A percentile compares a stretch with the other conserved stretches of the same genome.
Evolutionary conservation across 2,329 filamentous ascomycete species (phyloP).

Genomic region (Bipolaris cookei): DNA sequence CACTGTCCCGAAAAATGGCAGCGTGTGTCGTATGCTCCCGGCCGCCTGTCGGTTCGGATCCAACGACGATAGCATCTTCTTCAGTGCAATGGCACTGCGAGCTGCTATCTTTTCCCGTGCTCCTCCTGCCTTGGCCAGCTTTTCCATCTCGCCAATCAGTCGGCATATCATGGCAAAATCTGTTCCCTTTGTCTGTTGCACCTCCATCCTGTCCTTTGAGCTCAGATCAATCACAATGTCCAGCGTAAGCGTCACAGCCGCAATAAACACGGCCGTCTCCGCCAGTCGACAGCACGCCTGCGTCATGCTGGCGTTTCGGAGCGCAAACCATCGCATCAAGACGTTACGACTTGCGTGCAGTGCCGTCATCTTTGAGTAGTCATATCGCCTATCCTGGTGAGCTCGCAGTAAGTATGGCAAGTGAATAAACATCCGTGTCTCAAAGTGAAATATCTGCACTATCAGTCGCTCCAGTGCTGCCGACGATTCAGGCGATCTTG

Average conservation of each 20-base stretch:
- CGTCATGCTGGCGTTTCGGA: conserved; percentile 44
- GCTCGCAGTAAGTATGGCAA: conserved; percentile 44
- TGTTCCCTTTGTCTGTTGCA: conserved; percentile 42
- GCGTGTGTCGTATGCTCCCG: conserved; percentile 33
- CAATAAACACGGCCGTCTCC: conserved; percentile 46
- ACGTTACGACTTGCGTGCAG: conserved; percentile 46
- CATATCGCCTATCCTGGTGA: conserved; percentile 40
- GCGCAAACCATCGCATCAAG: conserved; percentile 47
- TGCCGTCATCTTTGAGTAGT: conserved; percentile 45
- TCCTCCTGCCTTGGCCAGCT: conserved; percentile 37
- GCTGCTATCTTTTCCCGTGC: conserved; percentile 44
- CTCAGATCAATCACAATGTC: conserved; percentile 47
- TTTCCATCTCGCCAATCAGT: conserved; percentile 46
- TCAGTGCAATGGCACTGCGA: conserved; percentile 42
- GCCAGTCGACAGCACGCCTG: conserved; percentile 45
- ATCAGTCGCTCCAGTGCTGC: conserved; percentile 39
- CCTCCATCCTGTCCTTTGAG: conserved; percentile 42
- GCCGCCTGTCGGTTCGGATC: conserved; percentile 34
- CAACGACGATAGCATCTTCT: conserved; percentile 42
- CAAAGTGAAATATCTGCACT: conserved; percentile 47
- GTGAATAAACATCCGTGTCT: conserved; percentile 46
- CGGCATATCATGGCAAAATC: conserved; percentile 48
- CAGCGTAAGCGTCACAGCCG: conserved; percentile 43
- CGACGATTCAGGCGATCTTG: conserved; percentile 38
- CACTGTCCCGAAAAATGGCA: conserved; percentile 47